Percentiles rank a stretch among this genome's conserved stretches.
Evolutionary conservation across 371 early-diverging fungal genomes (phyloP).

Genomic region (Circinella umbellata): DNA sequence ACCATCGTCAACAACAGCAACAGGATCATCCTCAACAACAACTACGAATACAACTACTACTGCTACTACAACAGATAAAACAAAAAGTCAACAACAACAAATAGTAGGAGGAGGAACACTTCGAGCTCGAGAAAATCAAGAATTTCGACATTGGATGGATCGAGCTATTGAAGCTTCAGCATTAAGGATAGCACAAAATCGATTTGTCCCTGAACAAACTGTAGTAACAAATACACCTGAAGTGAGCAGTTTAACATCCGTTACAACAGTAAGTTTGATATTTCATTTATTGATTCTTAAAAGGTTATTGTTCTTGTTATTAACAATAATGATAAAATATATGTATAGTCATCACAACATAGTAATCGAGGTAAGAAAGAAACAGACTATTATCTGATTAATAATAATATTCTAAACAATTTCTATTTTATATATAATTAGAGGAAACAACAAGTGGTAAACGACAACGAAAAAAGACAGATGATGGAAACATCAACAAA

Average conservation of each 20-base stretch:
- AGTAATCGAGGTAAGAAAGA: neutral
- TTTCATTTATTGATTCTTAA: neutral
- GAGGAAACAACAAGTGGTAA: slow-evolving; percentile 21
- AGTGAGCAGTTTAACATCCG: neutral
- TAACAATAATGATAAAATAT: neutral
- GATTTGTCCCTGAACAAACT: slow-evolving; percentile 27
- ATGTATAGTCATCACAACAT: slow-evolving; percentile 2
- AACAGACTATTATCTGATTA: neutral
- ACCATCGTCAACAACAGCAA: slow-evolving; percentile 1
- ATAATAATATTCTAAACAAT: neutral
- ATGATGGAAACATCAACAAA: slow-evolving; percentile 15
- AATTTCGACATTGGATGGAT: slow-evolving; percentile 50
- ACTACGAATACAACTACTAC: no score
- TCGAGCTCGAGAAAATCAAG: slow-evolving; percentile 50
- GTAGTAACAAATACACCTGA: slow-evolving; percentile 2
- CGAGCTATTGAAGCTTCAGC: slow-evolving; percentile 52
- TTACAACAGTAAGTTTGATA: neutral
- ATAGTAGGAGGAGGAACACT: slow-evolving; percentile 18
- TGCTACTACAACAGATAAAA: no score
- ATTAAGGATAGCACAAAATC: slow-evolving; percentile 31
- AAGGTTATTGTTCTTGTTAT: neutral
- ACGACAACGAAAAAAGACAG: slow-evolving; percentile 28
- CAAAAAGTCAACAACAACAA: slow-evolving; percentile 6
- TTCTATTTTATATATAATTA: no score
- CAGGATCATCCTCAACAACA: slow-evolving; percentile 8